Evolutionary conservation across 106 monocot species (phyloP).

Genomic region (Acorus gramineus): DNA sequence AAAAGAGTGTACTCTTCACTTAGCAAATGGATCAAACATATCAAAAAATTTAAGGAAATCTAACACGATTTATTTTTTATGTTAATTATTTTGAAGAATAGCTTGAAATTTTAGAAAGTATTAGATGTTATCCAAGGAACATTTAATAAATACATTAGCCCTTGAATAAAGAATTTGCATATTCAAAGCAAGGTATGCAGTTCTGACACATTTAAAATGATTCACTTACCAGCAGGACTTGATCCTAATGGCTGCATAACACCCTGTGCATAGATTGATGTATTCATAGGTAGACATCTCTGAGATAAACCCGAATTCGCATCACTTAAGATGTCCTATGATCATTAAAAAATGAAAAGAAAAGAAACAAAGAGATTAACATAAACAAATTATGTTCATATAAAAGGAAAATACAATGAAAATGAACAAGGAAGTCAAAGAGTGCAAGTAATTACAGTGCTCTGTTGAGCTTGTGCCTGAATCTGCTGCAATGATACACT

Average conservation of each 20-base stretch:
- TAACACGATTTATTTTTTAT: too few species aligned
- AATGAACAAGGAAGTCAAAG: constrained; percentile 2
- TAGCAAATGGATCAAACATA: too few species aligned
- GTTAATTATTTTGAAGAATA: neutral
- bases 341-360: constrained; percentile 1
- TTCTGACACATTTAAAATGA: neutral
- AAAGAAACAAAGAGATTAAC: neutral
- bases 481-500: constrained; percentile 72
- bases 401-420: neutral
- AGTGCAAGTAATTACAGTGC: constrained; percentile 26
- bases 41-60: too few species aligned
- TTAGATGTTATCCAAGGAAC: too few species aligned
- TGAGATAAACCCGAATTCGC: constrained; percentile 29
- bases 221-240: constrained; percentile 37
- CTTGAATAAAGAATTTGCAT: too few species aligned
- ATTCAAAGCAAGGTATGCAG: too few species aligned
- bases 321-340: constrained; percentile 71
- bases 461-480: constrained; percentile 53
- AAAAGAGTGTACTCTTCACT: too few species aligned
- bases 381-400: neutral
- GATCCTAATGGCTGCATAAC: constrained; percentile 68
- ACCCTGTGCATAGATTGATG: constrained; percentile 64
- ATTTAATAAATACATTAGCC: too few species aligned
- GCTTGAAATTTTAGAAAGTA: too few species aligned
- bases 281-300: constrained; percentile 63